Evolutionary conservation across 2,329 filamentous ascomycete species (phyloP).

Genomic region (Epichloe bromicola): DNA sequence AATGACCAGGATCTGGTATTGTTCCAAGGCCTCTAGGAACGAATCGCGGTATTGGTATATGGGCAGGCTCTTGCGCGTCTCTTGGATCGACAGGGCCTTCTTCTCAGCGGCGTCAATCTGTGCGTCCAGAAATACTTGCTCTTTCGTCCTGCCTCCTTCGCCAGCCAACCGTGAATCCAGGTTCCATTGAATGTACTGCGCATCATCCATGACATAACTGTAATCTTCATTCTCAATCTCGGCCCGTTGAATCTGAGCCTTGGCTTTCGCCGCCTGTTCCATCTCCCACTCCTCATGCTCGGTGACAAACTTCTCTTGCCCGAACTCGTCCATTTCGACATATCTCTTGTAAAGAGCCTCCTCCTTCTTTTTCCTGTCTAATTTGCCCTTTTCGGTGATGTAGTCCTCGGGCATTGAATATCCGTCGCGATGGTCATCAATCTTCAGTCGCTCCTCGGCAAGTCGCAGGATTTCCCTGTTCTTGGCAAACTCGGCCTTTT

Average conservation of each 20-base stretch:
- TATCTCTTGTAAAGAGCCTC: constrained; percentile 85
- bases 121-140: constrained; percentile 65
- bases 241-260: constrained; percentile 64
- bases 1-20: constrained; percentile 80
- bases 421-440: constrained; percentile 85
- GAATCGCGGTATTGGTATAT: constrained; percentile 81
- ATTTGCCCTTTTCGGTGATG: constrained; percentile 84
- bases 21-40: constrained; percentile 71
- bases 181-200: constrained; percentile 76
- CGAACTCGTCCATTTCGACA: constrained; percentile 74
- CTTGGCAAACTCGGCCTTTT: constrained; percentile 78
- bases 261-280: constrained; percentile 78
- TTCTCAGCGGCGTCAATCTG: constrained; percentile 82
- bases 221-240: constrained; percentile 76
- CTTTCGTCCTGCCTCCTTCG: constrained; percentile 56
- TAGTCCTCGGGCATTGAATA: constrained; percentile 93
- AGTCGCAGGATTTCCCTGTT: constrained; percentile 73
- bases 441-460: constrained; percentile 71
- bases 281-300: constrained; percentile 95
- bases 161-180: constrained; percentile 61
- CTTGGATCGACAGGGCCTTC: constrained; percentile 77
- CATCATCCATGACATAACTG: constrained; percentile 84
- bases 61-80: constrained; percentile 78
- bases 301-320: constrained; percentile 78
- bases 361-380: constrained; percentile 76